Percentiles rank a stretch among this genome's conserved stretches.
These are phyloP conservation scores for Ophiosphaerella herpotricha DNA, from an alignment of 2,329 filamentous ascomycete genomes.

Conservation along the genomic window DNA sequence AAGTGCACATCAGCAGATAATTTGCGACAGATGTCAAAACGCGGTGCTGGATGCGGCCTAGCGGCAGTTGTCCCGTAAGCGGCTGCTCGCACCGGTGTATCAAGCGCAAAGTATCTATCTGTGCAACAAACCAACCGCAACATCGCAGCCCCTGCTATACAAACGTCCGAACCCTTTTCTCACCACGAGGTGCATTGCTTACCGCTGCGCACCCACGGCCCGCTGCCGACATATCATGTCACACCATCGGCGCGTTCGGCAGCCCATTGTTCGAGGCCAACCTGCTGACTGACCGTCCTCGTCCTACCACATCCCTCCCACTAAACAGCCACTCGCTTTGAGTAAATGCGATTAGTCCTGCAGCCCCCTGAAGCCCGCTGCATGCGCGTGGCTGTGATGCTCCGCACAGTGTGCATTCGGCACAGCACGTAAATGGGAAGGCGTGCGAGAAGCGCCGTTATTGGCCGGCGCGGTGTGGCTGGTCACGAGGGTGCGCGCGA, in stretches of 20 bases:
- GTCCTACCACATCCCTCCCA: neutral
- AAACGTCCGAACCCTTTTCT: no score
- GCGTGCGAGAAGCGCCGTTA: constrained; percentile 8
- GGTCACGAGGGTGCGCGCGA: constrained; percentile 20
- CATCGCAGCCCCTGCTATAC: no score
- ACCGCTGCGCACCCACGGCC: no score
- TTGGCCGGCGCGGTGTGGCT: constrained; percentile 17
- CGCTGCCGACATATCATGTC: no score
- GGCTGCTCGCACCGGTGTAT: neutral
- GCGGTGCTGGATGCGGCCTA: constrained; percentile 26
- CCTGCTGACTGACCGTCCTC: constrained; percentile 14
- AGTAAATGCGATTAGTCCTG: no score
- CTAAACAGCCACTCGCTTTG: no score
- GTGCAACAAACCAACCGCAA: no score
- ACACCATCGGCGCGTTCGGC: constrained; percentile 24
- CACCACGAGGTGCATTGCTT: no score
- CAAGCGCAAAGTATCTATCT: no score
- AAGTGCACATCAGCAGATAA: constrained; percentile 34
- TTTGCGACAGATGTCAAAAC: constrained; percentile 35
- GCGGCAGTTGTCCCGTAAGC: constrained; percentile 13
- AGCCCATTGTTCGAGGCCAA: constrained; percentile 12
- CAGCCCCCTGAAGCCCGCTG: no score
- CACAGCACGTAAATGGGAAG: constrained; percentile 1
- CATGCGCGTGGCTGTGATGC: no score
- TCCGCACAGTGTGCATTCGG: neutral